A percentile compares a stretch with the other conserved stretches of the same genome.
These are phyloP conservation scores for Uronychia binucleata DNA, from an alignment of 73 alveolate genomes.

Conservation along the genomic window DNA sequence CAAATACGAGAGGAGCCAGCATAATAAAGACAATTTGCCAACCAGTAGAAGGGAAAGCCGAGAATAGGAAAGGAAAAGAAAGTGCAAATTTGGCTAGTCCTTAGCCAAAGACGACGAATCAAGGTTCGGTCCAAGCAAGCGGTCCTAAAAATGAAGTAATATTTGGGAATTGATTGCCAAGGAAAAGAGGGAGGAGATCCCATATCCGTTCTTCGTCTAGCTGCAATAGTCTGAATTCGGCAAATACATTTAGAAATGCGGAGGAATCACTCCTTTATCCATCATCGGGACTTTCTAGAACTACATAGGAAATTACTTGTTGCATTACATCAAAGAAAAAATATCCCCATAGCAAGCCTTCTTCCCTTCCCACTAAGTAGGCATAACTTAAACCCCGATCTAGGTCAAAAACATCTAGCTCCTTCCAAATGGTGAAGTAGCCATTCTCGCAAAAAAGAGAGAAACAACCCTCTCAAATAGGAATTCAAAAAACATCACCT, in stretches of 20 bases:
- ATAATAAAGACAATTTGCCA: no score
- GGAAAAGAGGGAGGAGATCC: no score
- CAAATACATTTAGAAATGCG: no score
- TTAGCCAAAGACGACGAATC: no score
- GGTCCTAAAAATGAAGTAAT: no score
- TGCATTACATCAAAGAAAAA: background rate
- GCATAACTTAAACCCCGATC: background rate
- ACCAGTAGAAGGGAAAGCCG: no score
- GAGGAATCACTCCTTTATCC: slow-evolving; percentile 43
- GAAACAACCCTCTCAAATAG: slow-evolving; percentile 2
- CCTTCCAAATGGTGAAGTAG: slow-evolving; percentile 28
- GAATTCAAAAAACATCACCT: background rate
- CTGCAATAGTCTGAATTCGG: no score
- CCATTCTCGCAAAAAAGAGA: slow-evolving; percentile 7
- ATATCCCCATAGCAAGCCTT: background rate
- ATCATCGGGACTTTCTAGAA: slow-evolving; percentile 35
- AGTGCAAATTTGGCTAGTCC: no score
- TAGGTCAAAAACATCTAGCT: slow-evolving; percentile 27
- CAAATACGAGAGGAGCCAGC: slow-evolving; percentile 52
- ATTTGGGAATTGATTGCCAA: no score
- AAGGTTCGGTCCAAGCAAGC: no score
- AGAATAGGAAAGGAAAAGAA: no score
- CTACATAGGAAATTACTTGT: slow-evolving; percentile 49
- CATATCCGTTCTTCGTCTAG: no score
- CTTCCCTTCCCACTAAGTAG: slow-evolving; percentile 40